phyloP scores from a whole-genome alignment of 2,329 filamentous ascomycete species.

The Cladosporium sphaerospermum region DNA sequence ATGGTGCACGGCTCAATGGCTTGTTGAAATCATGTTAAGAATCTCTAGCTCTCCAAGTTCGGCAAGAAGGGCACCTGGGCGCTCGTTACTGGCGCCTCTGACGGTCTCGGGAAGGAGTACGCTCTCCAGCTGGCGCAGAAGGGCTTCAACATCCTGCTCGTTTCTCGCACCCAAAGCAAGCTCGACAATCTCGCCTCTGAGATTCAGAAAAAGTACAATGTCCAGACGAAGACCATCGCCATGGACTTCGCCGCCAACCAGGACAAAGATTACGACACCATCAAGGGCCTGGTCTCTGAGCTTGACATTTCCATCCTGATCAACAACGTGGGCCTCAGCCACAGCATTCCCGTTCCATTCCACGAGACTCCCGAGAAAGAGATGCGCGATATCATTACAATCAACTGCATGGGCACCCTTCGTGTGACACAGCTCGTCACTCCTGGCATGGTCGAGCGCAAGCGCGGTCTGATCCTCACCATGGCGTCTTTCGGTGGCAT shows the following conservation, averaged over 20 bases:
- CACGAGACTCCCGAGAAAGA: conserved; percentile 70
- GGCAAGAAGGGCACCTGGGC: conserved; percentile 91
- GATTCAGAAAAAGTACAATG: conserved; percentile 63
- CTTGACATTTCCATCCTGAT: conserved; percentile 75
- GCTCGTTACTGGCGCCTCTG: conserved; percentile 88
- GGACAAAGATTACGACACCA: conserved; percentile 69
- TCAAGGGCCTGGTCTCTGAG: conserved; percentile 60
- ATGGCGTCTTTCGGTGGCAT: conserved; percentile 97
- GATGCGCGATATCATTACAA: conserved; percentile 82
- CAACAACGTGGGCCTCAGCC: conserved; percentile 95
- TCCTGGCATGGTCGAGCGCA: conserved; percentile 76
- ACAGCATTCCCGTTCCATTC: conserved; percentile 88
- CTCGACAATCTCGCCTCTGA: conserved; percentile 70
- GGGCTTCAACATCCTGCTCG: conserved; percentile 90
- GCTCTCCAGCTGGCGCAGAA: conserved; percentile 81
- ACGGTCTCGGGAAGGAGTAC: conserved; percentile 95
- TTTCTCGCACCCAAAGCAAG: conserved; percentile 93
- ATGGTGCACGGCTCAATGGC: conserved; percentile 18
- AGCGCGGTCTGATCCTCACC: conserved; percentile 82
- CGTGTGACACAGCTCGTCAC: conserved; percentile 80
- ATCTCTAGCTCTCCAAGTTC: conserved; percentile 71
- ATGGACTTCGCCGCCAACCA: conserved; percentile 88
- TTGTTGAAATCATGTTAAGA: not conserved
- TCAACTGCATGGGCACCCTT: conserved; percentile 90
- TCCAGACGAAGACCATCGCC: conserved; percentile 70